Base-by-base conservation (phyloP, 495 filamentous ascomycete species). In the Cercophora samala region DNA sequence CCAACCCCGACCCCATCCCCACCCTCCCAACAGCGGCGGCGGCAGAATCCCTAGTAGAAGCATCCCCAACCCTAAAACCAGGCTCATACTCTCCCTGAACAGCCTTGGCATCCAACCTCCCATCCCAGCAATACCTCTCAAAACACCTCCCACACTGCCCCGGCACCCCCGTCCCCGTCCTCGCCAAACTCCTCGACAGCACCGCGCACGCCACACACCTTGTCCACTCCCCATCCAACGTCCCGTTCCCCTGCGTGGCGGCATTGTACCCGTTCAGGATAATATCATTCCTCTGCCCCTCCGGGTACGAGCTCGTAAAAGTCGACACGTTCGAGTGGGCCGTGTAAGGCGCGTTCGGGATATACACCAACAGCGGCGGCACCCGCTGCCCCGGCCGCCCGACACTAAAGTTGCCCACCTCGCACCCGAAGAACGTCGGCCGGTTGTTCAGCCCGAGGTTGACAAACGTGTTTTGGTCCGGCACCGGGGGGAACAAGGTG, bases 391-490 rank as follows among this genome's bases (percentile, higher is more conserved):
- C n/a, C 68, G 5, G 71, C 75, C 42, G 76, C 76, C 2, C n/a
- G n/a, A 66, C 26, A 4, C 88, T 85, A 60, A 88, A 82, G 77
- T 96, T 96, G 65, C 80, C 76, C 54, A 80, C 82, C 78, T 93
- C 79, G 81, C 94, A 98, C 66, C 94, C 94, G 78, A 98, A 98
- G 82, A 98, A 97, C 8, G 93, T 92, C 0, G 94, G 95, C 4
- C 85, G 87, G 63, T 79, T 86, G 85, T 97, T 98, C 13, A 97
- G 82, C 24, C 90, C 90, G 0, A 91, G 85, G 78, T 95, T 93
- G 69, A 97, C 79, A 76, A 98, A 96, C 13, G 93, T 96, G 79
- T 92, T 89, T 60, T 83, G 78, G 78, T 93, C 92, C 0, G 94
- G 94, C 18, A 98, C 82, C 13, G 84, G 73, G 0, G 94, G 93